A percentile compares a stretch with the other conserved stretches of the same genome.
phyloP scores from a whole-genome alignment of 2,329 filamentous ascomycete species.

The Phialophora verrucosa region DNA sequence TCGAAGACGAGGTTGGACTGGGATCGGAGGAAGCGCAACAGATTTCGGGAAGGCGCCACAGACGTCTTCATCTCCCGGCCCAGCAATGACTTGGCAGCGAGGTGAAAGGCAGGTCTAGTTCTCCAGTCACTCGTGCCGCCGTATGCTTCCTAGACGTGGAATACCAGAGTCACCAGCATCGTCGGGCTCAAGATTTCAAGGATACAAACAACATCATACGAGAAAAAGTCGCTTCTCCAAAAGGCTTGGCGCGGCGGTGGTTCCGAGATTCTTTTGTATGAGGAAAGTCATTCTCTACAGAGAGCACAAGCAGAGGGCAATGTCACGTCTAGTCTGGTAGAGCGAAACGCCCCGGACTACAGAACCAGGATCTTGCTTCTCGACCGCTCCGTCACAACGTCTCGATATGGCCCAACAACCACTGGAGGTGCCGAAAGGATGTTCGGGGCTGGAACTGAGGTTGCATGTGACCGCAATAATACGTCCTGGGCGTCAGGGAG shows the following conservation, averaged over 20 bases:
- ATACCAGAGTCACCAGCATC: not conserved
- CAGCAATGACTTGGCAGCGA: not conserved
- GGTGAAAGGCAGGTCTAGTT: not conserved
- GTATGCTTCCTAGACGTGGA: not conserved
- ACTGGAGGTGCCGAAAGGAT: constrained; percentile 46
- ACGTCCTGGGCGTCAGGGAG: constrained; percentile 33
- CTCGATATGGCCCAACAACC: constrained; percentile 45
- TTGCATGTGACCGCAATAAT: constrained; percentile 46
- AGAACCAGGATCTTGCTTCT: not conserved
- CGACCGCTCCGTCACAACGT: constrained; percentile 25
- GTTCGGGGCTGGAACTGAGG: constrained; percentile 46
- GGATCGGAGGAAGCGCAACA: constrained; percentile 74
- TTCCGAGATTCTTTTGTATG: not conserved
- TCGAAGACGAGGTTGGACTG: constrained; percentile 64
- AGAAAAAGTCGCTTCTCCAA: constrained; percentile 12
- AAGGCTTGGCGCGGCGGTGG: not conserved
- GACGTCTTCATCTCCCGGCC: constrained; percentile 35
- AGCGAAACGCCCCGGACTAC: too few species aligned
- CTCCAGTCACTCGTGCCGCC: not conserved
- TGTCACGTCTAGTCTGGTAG: not conserved
- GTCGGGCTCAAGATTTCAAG: not conserved
- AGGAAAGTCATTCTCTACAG: not conserved
- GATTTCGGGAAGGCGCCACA: constrained; percentile 57
- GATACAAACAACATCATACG: not conserved
- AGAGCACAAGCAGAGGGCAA: not conserved